These are phyloP conservation scores for Schizosaccharomyces japonicus DNA, from an alignment of 805 yeast species.

Conservation along the genomic window DNA sequence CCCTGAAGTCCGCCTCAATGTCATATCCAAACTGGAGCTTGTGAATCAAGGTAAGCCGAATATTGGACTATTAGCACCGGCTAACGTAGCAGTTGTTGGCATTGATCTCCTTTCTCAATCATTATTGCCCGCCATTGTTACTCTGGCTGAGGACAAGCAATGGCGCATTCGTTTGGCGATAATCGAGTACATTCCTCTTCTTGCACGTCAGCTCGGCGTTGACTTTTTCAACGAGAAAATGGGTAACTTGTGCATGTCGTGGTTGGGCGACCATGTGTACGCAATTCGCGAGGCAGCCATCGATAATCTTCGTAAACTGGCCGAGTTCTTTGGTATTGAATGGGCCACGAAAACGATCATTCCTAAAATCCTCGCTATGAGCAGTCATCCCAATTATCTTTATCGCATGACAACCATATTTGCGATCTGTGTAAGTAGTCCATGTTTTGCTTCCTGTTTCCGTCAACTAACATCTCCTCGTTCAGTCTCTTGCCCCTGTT, in stretches of 20 bases:
- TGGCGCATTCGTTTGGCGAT: conserved; percentile 97
- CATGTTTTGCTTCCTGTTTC: background rate
- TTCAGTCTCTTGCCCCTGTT: conserved; percentile 52
- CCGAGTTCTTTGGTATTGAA: conserved; percentile 69
- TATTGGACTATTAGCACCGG: background rate
- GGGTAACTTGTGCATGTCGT: conserved; percentile 76
- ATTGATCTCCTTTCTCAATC: conserved; percentile 68
- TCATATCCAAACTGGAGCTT: conserved; percentile 71
- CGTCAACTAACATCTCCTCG: too few relatives aligned
- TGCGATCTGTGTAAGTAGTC: conserved; percentile 25
- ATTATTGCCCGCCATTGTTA: conserved; percentile 82
- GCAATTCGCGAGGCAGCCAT: conserved; percentile 95
- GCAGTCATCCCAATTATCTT: conserved; percentile 44
- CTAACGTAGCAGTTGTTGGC: conserved; percentile 37
- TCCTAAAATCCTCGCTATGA: conserved; percentile 40
- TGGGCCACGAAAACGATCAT: conserved; percentile 82
- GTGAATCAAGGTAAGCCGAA: conserved; percentile 36
- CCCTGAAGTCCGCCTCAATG: conserved; percentile 86
- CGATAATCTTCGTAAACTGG: conserved; percentile 48
- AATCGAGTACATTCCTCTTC: conserved; percentile 81
- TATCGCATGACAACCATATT: conserved; percentile 78
- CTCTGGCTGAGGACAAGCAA: conserved; percentile 82
- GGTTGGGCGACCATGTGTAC: conserved; percentile 95
- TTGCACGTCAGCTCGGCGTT: conserved; percentile 84
- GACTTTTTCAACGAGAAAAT: conserved; percentile 80